These are phyloP conservation scores for Vinca minor DNA, from an alignment of 257 asterid species.

Conservation along the genomic window DNA sequence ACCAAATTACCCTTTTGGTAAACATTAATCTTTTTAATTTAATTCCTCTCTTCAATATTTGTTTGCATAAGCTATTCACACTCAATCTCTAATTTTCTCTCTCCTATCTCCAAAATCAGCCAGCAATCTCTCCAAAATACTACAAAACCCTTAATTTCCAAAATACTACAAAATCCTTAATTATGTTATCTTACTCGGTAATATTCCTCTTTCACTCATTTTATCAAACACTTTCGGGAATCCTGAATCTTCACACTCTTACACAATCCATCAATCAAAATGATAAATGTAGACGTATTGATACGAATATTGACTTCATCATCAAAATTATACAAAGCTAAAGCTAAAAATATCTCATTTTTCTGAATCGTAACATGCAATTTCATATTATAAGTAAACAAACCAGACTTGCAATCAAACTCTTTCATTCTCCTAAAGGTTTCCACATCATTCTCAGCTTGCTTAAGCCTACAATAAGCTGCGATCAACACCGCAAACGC, in stretches of 20 bases:
- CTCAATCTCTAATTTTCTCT: no score
- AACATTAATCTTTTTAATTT: no score
- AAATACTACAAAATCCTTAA: no score
- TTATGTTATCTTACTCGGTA: slow-evolving; percentile 51
- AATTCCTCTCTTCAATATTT: no score
- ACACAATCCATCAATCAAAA: slow-evolving; percentile 73
- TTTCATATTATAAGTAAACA: slow-evolving; percentile 49
- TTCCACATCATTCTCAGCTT: slow-evolving; percentile 72
- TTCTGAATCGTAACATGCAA: slow-evolving; percentile 50
- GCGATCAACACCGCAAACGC: slow-evolving; percentile 57
- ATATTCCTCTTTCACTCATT: slow-evolving; percentile 54
- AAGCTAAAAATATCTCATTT: slow-evolving; percentile 43
- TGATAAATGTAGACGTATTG: slow-evolving; percentile 41
- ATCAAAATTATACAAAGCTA: slow-evolving; percentile 69
- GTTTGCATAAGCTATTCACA: no score
- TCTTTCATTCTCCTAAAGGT: slow-evolving; percentile 67
- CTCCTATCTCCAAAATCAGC: no score
- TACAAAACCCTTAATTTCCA: no score
- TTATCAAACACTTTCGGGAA: slow-evolving; percentile 60
- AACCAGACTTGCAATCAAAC: slow-evolving; percentile 56
- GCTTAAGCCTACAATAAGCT: slow-evolving; percentile 55
- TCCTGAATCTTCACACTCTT: slow-evolving; percentile 49
- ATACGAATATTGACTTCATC: slow-evolving; percentile 45
- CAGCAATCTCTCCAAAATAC: no score
- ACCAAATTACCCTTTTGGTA: no score